Conservation (phyloP, 139 green algal species). For the Coccomyxa sp. region DNA sequence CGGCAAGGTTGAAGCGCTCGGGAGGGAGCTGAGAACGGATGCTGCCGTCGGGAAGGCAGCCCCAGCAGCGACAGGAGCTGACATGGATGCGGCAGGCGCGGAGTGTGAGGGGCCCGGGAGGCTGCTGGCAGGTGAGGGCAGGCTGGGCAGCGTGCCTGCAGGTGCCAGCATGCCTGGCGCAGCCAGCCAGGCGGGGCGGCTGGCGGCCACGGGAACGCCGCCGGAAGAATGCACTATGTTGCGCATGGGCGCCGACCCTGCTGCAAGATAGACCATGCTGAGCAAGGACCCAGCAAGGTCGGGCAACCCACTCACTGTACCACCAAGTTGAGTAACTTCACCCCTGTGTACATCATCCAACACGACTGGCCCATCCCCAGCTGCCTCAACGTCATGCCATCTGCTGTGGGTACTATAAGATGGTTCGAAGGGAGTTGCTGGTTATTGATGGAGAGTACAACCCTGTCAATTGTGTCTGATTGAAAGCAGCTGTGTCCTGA, state of each 20-base stretch:
- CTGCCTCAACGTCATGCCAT: background rate
- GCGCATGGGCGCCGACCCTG: background rate
- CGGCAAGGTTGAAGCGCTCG: background rate
- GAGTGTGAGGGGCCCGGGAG: no score
- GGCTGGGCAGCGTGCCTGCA: background rate
- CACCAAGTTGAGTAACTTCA: no score
- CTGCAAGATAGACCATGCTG: background rate
- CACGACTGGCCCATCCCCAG: background rate
- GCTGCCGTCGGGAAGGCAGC: background rate
- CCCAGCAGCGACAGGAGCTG: background rate
- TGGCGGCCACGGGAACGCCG: background rate
- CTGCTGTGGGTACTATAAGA: background rate
- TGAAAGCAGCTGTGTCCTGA: no score
- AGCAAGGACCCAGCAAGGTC: background rate
- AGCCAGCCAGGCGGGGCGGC: background rate
- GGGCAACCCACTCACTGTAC: no score
- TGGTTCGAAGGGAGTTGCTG: background rate
- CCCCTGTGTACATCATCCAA: background rate
- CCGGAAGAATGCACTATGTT: background rate
- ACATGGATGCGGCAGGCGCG: no score
- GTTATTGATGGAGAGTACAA: no score
- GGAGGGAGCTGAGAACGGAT: background rate
- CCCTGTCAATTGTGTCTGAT: no score
- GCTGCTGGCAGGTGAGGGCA: background rate
- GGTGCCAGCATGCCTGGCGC: background rate